Percentiles rank a stretch among this genome's conserved stretches.
phyloP scores from a whole-genome alignment of 2,329 filamentous ascomycete species.

The Aspergillus novoparasiticus region DNA sequence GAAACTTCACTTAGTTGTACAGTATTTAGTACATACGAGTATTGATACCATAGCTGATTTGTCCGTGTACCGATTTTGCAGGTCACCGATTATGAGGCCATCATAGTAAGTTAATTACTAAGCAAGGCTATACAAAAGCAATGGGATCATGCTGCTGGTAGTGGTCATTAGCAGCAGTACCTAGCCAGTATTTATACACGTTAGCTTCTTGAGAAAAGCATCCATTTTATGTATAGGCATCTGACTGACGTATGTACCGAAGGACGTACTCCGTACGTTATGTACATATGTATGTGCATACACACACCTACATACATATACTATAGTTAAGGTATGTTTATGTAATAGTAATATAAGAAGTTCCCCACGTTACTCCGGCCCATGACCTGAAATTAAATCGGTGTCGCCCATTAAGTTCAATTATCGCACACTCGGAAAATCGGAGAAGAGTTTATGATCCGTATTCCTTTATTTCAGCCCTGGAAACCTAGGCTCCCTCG shows the following conservation, averaged over 20 bases:
- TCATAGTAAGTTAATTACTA: background rate
- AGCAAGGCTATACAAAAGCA: too few species aligned
- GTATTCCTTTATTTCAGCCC: conserved; percentile 1
- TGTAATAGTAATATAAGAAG: background rate
- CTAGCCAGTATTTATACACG: background rate
- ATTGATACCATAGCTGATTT: too few species aligned
- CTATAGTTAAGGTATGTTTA: background rate
- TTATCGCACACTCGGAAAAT: background rate
- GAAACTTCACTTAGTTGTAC: too few species aligned
- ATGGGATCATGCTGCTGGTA: too few species aligned
- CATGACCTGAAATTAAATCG: background rate
- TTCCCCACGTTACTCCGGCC: background rate
- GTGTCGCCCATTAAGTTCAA: background rate
- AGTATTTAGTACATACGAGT: too few species aligned
- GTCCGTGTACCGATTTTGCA: too few species aligned
- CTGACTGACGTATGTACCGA: background rate
- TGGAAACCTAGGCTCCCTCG: conserved; percentile 10
- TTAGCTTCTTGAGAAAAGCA: background rate
- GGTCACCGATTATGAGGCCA: too few species aligned
- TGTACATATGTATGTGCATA: background rate
- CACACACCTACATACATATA: too few species aligned
- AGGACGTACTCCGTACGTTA: background rate
- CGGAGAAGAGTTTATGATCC: conserved; percentile 2
- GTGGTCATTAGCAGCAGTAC: background rate
- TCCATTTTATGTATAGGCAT: background rate